Conservation (phyloP, 768 basidiomycete species). For the Hericium alpestre region DNA sequence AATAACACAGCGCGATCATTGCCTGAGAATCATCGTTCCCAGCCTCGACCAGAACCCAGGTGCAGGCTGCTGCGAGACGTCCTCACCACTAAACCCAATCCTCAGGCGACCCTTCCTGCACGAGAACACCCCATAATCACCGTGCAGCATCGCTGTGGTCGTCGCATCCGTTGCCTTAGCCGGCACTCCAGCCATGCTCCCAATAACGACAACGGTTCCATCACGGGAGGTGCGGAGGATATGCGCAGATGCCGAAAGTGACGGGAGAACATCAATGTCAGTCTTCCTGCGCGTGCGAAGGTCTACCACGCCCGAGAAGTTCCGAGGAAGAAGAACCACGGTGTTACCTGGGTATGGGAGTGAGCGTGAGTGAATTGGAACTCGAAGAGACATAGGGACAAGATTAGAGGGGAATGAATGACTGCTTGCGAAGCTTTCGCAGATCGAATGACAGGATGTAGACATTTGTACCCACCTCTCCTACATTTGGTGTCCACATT, state of each 20-base stretch:
- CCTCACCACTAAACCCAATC: slow-evolving; percentile 12
- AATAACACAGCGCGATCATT: slow-evolving; percentile 1
- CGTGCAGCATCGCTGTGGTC: not conserved
- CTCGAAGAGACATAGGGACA: no score
- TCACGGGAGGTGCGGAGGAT: slow-evolving; percentile 1
- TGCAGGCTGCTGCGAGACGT: not conserved
- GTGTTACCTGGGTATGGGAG: not conserved
- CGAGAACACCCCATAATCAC: slow-evolving; percentile 5
- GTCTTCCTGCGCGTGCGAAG: slow-evolving; percentile 1
- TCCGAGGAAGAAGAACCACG: slow-evolving; percentile 9
- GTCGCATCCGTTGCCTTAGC: not conserved
- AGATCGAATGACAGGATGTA: not conserved
- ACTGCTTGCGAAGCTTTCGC: not conserved
- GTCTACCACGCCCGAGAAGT: slow-evolving; percentile 9
- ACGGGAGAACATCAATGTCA: slow-evolving; percentile 3
- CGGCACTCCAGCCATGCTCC: slow-evolving; percentile 3
- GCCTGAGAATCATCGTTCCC: not conserved
- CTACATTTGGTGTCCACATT: not conserved
- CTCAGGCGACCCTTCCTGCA: slow-evolving; percentile 7
- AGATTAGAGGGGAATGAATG: not conserved
- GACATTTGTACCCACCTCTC: not conserved
- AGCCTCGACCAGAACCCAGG: not conserved
- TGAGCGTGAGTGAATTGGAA: not conserved
- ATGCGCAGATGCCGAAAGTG: slow-evolving; percentile 3
- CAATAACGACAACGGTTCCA: slow-evolving; percentile 5